Conservation (phyloP, 129 eudicot species). For the Flaveria robusta region DNA sequence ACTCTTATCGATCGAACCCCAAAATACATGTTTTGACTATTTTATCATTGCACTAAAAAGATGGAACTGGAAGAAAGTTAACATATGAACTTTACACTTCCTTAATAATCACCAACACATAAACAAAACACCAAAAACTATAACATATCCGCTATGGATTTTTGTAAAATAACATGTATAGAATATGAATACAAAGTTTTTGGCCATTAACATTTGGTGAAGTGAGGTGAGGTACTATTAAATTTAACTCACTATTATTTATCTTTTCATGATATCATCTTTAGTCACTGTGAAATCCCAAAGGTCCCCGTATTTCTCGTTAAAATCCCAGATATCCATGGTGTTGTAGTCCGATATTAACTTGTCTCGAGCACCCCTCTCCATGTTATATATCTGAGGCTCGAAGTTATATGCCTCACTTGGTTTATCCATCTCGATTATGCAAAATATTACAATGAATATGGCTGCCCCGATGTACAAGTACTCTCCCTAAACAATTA, state of each 20-base stretch:
- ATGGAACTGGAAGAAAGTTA: neutral
- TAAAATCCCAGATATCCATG: conserved; percentile 95
- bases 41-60: too few relatives aligned
- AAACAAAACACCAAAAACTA: neutral
- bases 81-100: neutral
- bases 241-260: neutral
- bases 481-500: conserved; percentile 74
- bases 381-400: conserved; percentile 92
- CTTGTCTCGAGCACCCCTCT: conserved; percentile 86
- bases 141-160: neutral
- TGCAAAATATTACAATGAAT: conserved; percentile 65
- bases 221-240: conserved; percentile 25
- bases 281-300: conserved; percentile 90
- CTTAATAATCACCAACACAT: neutral
- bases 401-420: conserved; percentile 89
- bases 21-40: too few relatives aligned
- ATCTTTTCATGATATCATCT: conserved; percentile 71
- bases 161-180: conserved; percentile 2
- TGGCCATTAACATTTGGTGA: neutral
- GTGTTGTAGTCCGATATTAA: conserved; percentile 88
- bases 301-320: conserved; percentile 92
- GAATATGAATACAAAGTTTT: conserved; percentile 8
- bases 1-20: too few relatives aligned
- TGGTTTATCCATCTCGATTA: conserved; percentile 95
- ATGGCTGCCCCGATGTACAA: conserved; percentile 90